Percentiles rank a stretch among this genome's conserved stretches.
These are phyloP conservation scores for Diaporthe australafricana DNA, from an alignment of 2,329 filamentous ascomycete genomes.

Conservation along the genomic window DNA sequence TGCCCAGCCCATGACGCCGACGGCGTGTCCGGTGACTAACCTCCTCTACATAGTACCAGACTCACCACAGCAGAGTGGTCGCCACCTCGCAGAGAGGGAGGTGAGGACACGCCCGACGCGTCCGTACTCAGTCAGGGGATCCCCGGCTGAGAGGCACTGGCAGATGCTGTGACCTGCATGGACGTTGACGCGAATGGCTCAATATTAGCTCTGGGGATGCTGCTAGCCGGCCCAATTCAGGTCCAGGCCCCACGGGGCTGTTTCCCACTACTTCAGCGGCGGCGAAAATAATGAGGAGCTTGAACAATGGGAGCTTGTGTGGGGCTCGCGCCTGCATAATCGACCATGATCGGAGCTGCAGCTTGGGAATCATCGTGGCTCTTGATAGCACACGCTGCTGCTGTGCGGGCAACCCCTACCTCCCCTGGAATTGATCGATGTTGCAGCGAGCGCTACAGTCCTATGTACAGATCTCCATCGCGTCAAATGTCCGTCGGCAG, in stretches of 20 bases:
- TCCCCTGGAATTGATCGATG: neutral
- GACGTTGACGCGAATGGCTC: slow-evolving; percentile 1
- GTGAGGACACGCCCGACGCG: neutral
- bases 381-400: neutral
- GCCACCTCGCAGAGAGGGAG: neutral
- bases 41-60: neutral
- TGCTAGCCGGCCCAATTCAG: neutral
- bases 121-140: neutral
- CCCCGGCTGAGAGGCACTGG: neutral
- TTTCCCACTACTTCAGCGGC: neutral
- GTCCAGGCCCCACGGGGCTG: neutral
- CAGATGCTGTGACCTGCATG: slow-evolving; percentile 10
- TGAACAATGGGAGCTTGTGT: neutral
- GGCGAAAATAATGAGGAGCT: slow-evolving; percentile 24
- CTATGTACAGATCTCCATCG: neutral
- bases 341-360: neutral
- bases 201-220: neutral
- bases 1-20: slow-evolving; percentile 11
- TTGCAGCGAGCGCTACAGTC: neutral
- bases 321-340: neutral
- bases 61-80: neutral
- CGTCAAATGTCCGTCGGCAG: neutral
- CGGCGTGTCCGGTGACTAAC: slow-evolving; percentile 3
- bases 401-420: neutral
- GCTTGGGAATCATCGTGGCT: slow-evolving; percentile 1